These are phyloP conservation scores for Cephalotrichum gorgonifer DNA, from an alignment of 2,329 filamentous ascomycete genomes.

Conservation along the genomic window DNA sequence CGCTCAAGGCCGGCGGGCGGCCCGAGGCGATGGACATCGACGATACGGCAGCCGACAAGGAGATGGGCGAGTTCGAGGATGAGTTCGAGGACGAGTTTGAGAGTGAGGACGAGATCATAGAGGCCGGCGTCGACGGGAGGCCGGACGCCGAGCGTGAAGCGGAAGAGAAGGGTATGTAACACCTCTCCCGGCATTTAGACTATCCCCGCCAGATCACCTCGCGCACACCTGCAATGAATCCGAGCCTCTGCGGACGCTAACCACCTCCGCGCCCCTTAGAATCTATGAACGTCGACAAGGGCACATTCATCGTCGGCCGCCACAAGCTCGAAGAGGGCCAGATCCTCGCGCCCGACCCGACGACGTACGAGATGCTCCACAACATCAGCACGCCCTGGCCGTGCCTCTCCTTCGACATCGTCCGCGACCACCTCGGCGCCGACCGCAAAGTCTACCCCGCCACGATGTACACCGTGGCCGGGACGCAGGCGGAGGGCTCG, in stretches of 20 bases:
- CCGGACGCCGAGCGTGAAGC: constrained; percentile 89
- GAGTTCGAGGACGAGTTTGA: constrained; percentile 91
- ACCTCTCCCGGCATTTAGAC: neutral
- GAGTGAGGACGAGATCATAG: constrained; percentile 80
- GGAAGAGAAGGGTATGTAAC: constrained; percentile 60
- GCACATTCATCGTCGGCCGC: constrained; percentile 91
- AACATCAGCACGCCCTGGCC: constrained; percentile 91
- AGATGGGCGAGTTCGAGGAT: constrained; percentile 82
- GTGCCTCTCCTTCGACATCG: constrained; percentile 89
- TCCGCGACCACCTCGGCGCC: constrained; percentile 78
- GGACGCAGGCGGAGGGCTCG: constrained; percentile 76
- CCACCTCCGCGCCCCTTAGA: neutral
- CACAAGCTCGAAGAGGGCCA: constrained; percentile 86
- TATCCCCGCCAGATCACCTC: neutral
- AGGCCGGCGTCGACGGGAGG: constrained; percentile 86
- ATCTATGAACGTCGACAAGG: constrained; percentile 80
- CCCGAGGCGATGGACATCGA: constrained; percentile 59
- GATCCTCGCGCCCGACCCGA: constrained; percentile 79
- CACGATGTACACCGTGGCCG: constrained; percentile 88
- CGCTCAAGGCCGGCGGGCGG: constrained; percentile 51
- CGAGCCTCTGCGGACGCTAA: no score
- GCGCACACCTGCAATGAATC: no score
- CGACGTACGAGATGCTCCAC: constrained; percentile 98
- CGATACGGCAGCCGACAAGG: constrained; percentile 32
- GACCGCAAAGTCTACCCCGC: constrained; percentile 88